A percentile compares a stretch with the other conserved stretches of the same genome.
phyloP scores from a whole-genome alignment of 805 yeast species.

The Candida ascalaphidarum region DNA sequence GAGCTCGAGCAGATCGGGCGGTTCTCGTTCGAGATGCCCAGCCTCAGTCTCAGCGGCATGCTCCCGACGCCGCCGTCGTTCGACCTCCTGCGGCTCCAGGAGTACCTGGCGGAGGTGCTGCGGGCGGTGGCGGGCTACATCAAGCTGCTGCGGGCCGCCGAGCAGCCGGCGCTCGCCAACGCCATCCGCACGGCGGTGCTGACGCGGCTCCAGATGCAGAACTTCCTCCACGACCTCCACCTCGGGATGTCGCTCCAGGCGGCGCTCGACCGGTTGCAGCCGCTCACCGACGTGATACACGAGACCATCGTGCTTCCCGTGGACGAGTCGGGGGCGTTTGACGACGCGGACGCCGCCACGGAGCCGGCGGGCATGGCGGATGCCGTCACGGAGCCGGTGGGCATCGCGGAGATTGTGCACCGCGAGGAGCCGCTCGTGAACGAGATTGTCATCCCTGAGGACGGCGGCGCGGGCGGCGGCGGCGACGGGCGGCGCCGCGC shows the following conservation, averaged over 20 bases:
- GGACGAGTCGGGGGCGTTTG: slow-evolving; percentile 32
- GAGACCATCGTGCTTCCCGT: slow-evolving; percentile 41
- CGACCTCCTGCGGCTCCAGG: slow-evolving; percentile 14
- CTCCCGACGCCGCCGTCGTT: slow-evolving; percentile 11
- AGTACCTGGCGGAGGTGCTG: slow-evolving; percentile 22
- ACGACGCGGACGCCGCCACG: slow-evolving; percentile 14
- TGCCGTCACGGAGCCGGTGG: slow-evolving; percentile 41
- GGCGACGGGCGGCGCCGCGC: slow-evolving; percentile 1
- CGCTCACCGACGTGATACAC: slow-evolving; percentile 35
- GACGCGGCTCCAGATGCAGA: slow-evolving; percentile 33
- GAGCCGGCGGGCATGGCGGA: no score
- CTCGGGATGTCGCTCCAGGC: slow-evolving; percentile 41
- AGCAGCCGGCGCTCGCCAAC: slow-evolving; percentile 15
- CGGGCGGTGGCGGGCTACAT: slow-evolving; percentile 20
- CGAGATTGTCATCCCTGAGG: slow-evolving; percentile 45
- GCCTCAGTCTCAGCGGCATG: slow-evolving; percentile 14
- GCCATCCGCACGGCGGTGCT: slow-evolving; percentile 31
- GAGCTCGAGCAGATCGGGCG: slow-evolving; percentile 48
- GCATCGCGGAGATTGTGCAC: slow-evolving; percentile 40
- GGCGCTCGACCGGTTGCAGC: slow-evolving; percentile 47
- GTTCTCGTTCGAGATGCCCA: slow-evolving; percentile 22
- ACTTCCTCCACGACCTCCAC: slow-evolving; percentile 29
- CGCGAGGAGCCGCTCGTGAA: slow-evolving; percentile 40
- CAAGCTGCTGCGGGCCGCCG: slow-evolving; percentile 3
- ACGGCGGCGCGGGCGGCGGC: no score